Evolutionary conservation across 106 monocot genomes (phyloP), one percentile per base, ranked within the genome.

Genomic region (Hemerocallis citrina): DNA sequence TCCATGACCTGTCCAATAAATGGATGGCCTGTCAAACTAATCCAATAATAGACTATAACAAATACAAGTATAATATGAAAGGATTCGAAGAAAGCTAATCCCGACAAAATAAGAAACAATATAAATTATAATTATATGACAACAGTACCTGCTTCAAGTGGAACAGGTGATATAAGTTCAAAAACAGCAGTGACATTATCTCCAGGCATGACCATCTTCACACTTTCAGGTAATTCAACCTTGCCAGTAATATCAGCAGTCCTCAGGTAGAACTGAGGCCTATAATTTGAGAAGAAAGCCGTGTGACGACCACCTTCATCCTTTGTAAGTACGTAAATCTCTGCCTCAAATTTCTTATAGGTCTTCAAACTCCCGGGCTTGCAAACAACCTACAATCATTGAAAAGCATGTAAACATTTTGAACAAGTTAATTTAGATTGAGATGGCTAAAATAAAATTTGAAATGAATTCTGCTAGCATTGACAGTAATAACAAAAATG

Each of bases 301-400:
- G 90, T 90, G 48, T 90, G 95, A 23, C 95, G 90, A 62, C 95
- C 95, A 68, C 95, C 95, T 72, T 95, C 95, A 69, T 95, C 95
- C 52, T 95, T 95, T 13, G 86, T 90, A 6, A 95, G 81, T 15
- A 95, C 89, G 68, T 95, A 95, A 67, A 95, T 95, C 66, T 90
- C 95, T 52, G 95, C 95, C 60, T 95, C 95, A 73, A 95, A 95
- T 77, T 47, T 83, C 75, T 81, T 90, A 61, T 84, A 95, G 7
- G 95, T 81, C 69, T 95, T 95, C 34, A 95, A 61, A 39, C 63
- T 78, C 34, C 83, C 90, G 52, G 95, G 95, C 49, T 95, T 95
- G 62, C 86, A 83, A 35, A 95, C 81, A 20, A 95, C 95, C 95
- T 94, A 52, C 24, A 25, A n/a, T 62, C 23, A 45, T 31, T 6